phyloP scores from a whole-genome alignment of 495 filamentous ascomycete genomes.

The Cudoniella acicularis region DNA sequence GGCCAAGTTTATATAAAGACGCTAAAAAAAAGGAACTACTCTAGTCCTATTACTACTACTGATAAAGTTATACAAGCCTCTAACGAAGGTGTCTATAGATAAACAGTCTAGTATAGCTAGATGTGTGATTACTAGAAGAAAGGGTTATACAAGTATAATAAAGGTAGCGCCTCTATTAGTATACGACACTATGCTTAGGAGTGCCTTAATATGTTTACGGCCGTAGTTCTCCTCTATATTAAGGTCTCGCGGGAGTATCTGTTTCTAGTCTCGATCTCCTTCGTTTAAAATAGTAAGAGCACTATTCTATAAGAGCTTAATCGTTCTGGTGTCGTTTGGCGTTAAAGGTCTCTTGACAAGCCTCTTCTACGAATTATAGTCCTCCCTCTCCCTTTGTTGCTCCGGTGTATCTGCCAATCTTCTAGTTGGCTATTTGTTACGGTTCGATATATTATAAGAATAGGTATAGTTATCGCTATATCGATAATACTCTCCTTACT shows the following conservation, averaged over 20 bases:
- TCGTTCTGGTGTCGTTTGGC: slow-evolving; percentile 11
- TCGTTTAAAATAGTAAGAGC: slow-evolving; percentile 16
- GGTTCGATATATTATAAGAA: slow-evolving; percentile 13
- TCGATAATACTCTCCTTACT: slow-evolving; percentile 11
- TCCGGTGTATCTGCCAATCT: slow-evolving; percentile 10
- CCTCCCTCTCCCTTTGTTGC: slow-evolving; percentile 8
- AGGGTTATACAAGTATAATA: slow-evolving; percentile 12
- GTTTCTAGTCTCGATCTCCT: slow-evolving; percentile 17
- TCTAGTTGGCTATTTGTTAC: neutral
- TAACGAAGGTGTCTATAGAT: slow-evolving; percentile 17
- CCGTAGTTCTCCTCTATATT: slow-evolving; percentile 12
- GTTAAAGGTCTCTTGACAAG: slow-evolving; percentile 10
- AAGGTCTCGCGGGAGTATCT: slow-evolving; percentile 17
- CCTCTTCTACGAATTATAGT: slow-evolving; percentile 16
- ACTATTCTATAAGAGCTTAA: slow-evolving; percentile 12
- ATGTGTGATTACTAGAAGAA: slow-evolving; percentile 21
- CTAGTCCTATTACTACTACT: slow-evolving; percentile 16
- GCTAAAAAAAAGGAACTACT: slow-evolving; percentile 16
- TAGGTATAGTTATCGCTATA: slow-evolving; percentile 6
- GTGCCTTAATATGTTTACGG: slow-evolving; percentile 13
- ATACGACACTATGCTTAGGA: slow-evolving; percentile 9
- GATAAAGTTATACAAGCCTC: slow-evolving; percentile 20
- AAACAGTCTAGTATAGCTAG: slow-evolving; percentile 15
- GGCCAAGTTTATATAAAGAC: slow-evolving; percentile 5
- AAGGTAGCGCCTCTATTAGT: slow-evolving; percentile 7